Percentiles rank a stretch among this genome's conserved stretches.
phyloP scores from a whole-genome alignment of 805 yeast species.

The Cyberlindnera americana region DNA sequence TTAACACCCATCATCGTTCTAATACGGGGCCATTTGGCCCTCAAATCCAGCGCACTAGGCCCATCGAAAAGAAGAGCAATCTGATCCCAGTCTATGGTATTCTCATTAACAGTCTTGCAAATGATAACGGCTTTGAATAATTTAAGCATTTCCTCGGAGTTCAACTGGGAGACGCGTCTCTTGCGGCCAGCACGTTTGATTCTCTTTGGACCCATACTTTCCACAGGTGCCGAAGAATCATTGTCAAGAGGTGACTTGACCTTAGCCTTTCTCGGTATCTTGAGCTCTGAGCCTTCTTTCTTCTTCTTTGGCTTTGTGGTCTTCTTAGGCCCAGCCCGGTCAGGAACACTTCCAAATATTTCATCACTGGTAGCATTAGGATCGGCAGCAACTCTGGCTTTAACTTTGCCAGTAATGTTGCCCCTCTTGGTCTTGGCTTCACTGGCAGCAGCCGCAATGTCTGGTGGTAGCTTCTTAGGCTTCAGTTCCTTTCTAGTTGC shows the following conservation, averaged over 20 bases:
- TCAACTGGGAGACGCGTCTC: slow-evolving; percentile 19
- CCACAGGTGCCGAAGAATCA: background rate
- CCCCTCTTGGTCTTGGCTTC: slow-evolving; percentile 1
- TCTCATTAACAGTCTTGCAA: slow-evolving; percentile 55
- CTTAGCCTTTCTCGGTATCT: slow-evolving; percentile 1
- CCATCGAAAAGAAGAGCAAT: slow-evolving; percentile 47
- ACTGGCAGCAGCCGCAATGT: slow-evolving; percentile 3
- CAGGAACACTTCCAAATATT: slow-evolving; percentile 9
- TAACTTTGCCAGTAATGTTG: slow-evolving; percentile 3
- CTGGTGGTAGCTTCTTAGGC: slow-evolving; percentile 4
- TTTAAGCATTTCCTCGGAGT: slow-evolving; percentile 16
- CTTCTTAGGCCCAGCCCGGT: slow-evolving; percentile 9
- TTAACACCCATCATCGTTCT: slow-evolving; percentile 57
- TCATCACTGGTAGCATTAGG: slow-evolving; percentile 11
- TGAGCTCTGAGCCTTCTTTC: slow-evolving; percentile 1
- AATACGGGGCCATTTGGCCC: slow-evolving; percentile 68
- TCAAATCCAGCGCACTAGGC: slow-evolving; percentile 41
- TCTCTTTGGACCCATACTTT: background rate
- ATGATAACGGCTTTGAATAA: slow-evolving; percentile 66
- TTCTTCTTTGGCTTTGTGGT: slow-evolving; percentile 1
- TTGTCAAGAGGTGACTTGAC: background rate
- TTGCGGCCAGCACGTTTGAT: slow-evolving; percentile 12
- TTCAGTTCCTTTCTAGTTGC: background rate
- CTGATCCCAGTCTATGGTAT: slow-evolving; percentile 60
- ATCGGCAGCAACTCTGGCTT: slow-evolving; percentile 8